Evolutionary conservation across 441 rosid species (phyloP).

Genomic region (Erodium texanum): DNA sequence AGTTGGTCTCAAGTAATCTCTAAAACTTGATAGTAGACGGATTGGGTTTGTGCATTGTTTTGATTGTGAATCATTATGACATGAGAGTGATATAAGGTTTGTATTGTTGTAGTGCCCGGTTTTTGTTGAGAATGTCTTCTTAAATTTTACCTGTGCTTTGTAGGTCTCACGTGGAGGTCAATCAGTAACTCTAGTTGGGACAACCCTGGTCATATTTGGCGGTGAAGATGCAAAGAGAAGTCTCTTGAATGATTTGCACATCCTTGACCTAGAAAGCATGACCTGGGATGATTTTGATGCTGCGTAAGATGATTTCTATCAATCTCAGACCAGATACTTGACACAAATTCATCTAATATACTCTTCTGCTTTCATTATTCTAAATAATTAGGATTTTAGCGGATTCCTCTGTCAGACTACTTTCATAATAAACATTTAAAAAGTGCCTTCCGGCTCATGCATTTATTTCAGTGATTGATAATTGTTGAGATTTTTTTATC

Average conservation of each 20-base stretch:
- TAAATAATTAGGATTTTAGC: not conserved
- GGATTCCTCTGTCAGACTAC: not conserved
- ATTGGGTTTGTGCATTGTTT: constrained; percentile 10
- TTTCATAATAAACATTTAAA: not conserved
- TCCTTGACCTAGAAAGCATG: constrained; percentile 94
- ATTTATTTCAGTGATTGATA: not conserved
- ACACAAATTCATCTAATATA: not conserved
- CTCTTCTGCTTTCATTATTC: not conserved
- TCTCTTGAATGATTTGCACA: constrained; percentile 80
- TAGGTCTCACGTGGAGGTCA: constrained; percentile 97
- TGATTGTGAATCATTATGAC: constrained; percentile 1
- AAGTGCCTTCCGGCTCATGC: not conserved
- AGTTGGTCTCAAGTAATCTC: not conserved
- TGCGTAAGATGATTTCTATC: constrained; percentile 44
- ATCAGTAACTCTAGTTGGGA: constrained; percentile 78
- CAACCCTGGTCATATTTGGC: constrained; percentile 88
- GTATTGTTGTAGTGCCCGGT: not conserved
- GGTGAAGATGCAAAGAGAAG: constrained; percentile 94
- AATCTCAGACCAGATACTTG: not conserved
- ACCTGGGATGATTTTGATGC: constrained; percentile 99
- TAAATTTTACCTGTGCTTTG: constrained; percentile 24
- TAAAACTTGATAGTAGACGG: not conserved
- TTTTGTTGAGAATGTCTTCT: constrained; percentile 5
- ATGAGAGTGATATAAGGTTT: not conserved
- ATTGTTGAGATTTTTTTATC: not conserved